These are phyloP conservation scores for Pseudogymnoascus sp. DNA, from an alignment of 2,329 filamentous ascomycete genomes.

Conservation along the genomic window DNA sequence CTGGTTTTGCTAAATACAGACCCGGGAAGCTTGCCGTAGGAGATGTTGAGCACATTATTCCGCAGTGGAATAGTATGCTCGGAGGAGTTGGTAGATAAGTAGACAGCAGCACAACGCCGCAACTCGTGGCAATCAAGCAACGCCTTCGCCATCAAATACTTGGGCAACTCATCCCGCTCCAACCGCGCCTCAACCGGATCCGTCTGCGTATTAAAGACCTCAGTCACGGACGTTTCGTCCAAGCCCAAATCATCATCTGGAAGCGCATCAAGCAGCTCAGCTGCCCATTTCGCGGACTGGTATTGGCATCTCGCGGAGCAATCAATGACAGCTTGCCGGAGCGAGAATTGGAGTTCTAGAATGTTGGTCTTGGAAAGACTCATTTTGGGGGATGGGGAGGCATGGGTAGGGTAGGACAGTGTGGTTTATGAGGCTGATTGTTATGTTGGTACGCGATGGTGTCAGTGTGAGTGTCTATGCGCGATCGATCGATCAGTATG, in stretches of 20 bases:
- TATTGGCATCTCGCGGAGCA: background rate
- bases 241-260: background rate
- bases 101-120: background rate
- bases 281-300: background rate
- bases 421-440: background rate
- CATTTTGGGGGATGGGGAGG: background rate
- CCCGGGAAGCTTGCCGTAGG: background rate
- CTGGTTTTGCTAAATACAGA: background rate
- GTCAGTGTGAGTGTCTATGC: background rate
- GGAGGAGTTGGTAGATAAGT: background rate
- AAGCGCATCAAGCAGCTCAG: background rate
- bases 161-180: background rate
- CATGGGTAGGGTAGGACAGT: background rate
- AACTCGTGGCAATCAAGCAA: background rate
- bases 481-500: background rate
- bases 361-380: background rate
- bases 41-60: background rate
- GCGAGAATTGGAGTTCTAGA: background rate
- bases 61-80: background rate
- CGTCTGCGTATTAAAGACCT: background rate
- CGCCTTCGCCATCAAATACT: background rate
- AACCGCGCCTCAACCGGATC: background rate
- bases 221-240: background rate
- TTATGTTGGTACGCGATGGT: background rate
- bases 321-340: background rate